Conservation (phyloP, 2,329 filamentous ascomycete species). For the Fusarium nodosum region DNA sequence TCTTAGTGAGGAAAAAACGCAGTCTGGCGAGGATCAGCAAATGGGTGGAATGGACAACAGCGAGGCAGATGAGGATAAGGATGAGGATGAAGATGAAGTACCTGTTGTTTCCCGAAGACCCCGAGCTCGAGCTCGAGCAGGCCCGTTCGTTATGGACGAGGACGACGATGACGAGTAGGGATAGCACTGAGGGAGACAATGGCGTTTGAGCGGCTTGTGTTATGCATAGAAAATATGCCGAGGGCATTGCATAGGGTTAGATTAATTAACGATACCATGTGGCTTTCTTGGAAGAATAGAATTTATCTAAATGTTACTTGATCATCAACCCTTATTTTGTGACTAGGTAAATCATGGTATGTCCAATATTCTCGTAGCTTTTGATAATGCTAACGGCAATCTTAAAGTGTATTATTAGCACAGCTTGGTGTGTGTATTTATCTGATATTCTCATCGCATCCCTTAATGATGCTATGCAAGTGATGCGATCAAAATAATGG, state of each 20-base stretch:
- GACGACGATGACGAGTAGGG: conserved; percentile 65
- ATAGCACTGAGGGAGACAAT: conserved; percentile 2
- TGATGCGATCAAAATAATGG: conserved; percentile 3
- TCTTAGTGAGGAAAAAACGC: conserved; percentile 46
- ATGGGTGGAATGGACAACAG: conserved; percentile 49
- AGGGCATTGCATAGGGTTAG: not conserved
- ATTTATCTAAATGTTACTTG: not conserved
- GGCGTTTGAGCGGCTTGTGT: conserved; percentile 31
- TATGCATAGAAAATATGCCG: conserved; percentile 1
- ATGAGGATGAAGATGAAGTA: conserved; percentile 39
- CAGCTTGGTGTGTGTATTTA: not conserved
- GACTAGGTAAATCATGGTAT: not conserved
- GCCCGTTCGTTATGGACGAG: conserved; percentile 69
- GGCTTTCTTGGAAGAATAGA: not conserved
- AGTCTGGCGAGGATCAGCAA: conserved; percentile 35
- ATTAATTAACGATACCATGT: conserved; percentile 30
- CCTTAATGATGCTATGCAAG: not conserved
- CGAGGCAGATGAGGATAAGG: conserved; percentile 51
- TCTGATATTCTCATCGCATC: not conserved
- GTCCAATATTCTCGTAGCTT: not conserved
- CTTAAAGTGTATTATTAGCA: not conserved
- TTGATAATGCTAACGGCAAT: not conserved
- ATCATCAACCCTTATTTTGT: not conserved
- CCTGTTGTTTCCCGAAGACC: conserved; percentile 56
- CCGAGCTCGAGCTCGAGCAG: conserved; percentile 59